Evolutionary conservation across 2,329 filamentous ascomycete species (phyloP).

Genomic region (Scedosporium aurantiacum): DNA sequence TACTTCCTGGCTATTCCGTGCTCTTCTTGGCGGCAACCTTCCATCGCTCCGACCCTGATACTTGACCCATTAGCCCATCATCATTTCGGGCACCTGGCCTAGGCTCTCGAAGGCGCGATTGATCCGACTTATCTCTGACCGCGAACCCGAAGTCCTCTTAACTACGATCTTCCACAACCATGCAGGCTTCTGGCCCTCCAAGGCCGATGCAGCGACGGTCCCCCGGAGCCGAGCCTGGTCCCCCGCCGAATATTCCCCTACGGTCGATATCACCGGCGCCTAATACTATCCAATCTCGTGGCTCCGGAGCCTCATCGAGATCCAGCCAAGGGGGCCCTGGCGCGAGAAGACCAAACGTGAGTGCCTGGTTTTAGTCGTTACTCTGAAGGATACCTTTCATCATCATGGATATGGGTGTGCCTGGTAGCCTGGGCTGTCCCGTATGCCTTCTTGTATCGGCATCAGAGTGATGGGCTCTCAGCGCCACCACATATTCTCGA

Average conservation of each 20-base stretch:
- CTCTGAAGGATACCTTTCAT: neutral
- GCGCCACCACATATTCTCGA: too few relatives aligned
- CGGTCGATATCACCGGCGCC: conserved; percentile 50
- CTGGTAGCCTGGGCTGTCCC: neutral
- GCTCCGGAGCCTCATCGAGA: conserved; percentile 55
- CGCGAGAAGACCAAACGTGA: conserved; percentile 46
- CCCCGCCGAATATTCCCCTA: conserved; percentile 41
- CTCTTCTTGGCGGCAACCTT: neutral
- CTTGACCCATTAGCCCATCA: neutral
- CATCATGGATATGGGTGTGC: neutral
- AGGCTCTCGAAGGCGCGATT: neutral
- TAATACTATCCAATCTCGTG: conserved; percentile 43
- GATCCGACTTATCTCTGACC: neutral
- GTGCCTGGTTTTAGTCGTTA: conserved; percentile 14
- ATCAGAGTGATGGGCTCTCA: too few relatives aligned
- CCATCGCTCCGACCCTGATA: neutral
- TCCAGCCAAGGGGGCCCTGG: conserved; percentile 16
- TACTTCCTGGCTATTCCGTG: conserved; percentile 15
- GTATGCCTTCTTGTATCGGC: neutral
- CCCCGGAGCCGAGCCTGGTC: conserved; percentile 49
- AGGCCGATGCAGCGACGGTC: conserved; percentile 48
- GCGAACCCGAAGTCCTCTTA: neutral
- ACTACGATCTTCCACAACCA: conserved; percentile 14
- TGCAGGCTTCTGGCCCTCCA: conserved; percentile 41
- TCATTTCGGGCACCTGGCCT: neutral